phyloP scores from a whole-genome alignment of 2,329 filamentous ascomycete genomes.

The Penicillium freii region DNA sequence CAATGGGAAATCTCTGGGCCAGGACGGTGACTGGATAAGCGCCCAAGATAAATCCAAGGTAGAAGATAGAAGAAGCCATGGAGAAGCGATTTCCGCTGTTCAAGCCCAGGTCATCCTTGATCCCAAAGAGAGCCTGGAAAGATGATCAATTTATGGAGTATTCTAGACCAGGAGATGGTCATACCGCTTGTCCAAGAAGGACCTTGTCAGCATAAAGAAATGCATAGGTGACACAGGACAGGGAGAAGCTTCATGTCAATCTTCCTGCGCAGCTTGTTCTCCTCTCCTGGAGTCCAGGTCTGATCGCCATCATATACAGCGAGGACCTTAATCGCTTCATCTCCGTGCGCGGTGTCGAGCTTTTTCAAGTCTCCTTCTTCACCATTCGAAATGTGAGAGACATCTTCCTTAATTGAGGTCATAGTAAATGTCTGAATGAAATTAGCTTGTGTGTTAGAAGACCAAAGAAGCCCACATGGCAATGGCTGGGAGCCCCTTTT shows the following conservation, averaged over 20 bases:
- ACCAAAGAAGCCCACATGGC: background rate
- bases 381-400: background rate
- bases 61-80: conserved; percentile 49
- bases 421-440: background rate
- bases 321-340: background rate
- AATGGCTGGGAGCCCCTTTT: background rate
- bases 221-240: conserved; percentile 48
- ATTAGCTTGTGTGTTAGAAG: background rate
- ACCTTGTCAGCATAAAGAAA: conserved; percentile 54
- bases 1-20: conserved; percentile 49
- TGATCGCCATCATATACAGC: background rate
- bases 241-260: conserved; percentile 21
- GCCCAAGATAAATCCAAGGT: conserved; percentile 51
- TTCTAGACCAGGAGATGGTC: conserved; percentile 42
- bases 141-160: background rate
- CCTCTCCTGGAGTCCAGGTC: background rate
- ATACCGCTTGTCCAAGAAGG: conserved; percentile 53
- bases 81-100: conserved; percentile 46
- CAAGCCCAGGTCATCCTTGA: conserved; percentile 41
- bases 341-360: background rate
- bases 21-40: conserved; percentile 47
- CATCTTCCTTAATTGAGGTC: background rate
- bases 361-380: background rate
- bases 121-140: background rate
- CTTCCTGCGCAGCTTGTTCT: background rate